Conservation (phyloP, 2,329 filamentous ascomycete genomes). For the Bipolaris cookei region DNA sequence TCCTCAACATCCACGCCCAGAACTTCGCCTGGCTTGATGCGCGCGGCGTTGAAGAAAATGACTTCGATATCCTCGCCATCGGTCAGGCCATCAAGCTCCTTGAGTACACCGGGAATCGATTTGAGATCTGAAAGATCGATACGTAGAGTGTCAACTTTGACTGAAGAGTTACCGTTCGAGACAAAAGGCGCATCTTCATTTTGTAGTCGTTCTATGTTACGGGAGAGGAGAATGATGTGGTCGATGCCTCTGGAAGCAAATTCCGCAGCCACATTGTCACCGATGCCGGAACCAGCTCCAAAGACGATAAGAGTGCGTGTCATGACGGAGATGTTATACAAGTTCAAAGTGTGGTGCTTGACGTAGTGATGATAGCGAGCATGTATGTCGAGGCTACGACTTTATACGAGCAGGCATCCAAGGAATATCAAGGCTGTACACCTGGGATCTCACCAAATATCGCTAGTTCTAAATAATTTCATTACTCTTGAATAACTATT, state of each 20-base stretch:
- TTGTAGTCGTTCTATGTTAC: constrained; percentile 52
- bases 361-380: neutral
- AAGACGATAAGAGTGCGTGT: constrained; percentile 49
- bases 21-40: constrained; percentile 53
- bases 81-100: constrained; percentile 49
- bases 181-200: constrained; percentile 44
- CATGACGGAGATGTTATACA: constrained; percentile 8
- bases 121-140: constrained; percentile 54
- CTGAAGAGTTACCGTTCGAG: constrained; percentile 33
- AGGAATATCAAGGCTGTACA: neutral
- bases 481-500: neutral
- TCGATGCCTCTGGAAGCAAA: constrained; percentile 55
- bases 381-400: neutral
- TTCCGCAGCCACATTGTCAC: constrained; percentile 49
- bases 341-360: neutral
- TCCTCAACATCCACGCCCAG: constrained; percentile 53
- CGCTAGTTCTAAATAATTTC: neutral
- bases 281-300: constrained; percentile 59
- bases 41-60: constrained; percentile 61
- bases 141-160: constrained; percentile 53
- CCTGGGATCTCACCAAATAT: neutral
- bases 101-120: constrained; percentile 49
- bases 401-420: neutral
- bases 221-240: constrained; percentile 58
- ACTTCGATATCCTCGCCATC: constrained; percentile 51